Conservation (phyloP, 2,329 filamentous ascomycete species). For the Calonectria hongkongensis region DNA sequence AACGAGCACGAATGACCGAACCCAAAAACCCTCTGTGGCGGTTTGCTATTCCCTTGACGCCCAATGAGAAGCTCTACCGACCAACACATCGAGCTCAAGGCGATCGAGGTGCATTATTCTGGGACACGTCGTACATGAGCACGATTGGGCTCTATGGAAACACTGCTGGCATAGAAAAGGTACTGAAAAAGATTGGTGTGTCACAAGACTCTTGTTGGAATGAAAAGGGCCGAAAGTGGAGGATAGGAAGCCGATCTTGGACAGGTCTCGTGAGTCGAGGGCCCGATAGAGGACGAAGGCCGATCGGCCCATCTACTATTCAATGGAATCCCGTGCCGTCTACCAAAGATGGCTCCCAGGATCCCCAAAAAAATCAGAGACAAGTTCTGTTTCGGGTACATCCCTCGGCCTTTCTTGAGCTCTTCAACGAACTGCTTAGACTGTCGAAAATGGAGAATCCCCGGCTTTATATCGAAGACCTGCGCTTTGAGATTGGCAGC, state of each 20-base stretch:
- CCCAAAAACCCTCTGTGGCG: conserved; percentile 90
- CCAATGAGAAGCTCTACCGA: conserved; percentile 92
- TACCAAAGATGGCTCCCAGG: conserved; percentile 51
- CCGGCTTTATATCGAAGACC: conserved; percentile 78
- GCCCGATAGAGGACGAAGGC: conserved; percentile 69
- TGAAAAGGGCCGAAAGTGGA: conserved; percentile 82
- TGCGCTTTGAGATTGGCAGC: conserved; percentile 80
- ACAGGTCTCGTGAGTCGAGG: conserved; percentile 72
- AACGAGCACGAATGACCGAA: conserved; percentile 90
- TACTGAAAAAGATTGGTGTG: conserved; percentile 80
- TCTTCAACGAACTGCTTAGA: conserved; percentile 78
- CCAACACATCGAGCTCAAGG: conserved; percentile 88
- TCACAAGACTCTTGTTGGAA: conserved; percentile 77
- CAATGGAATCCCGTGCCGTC: conserved; percentile 79
- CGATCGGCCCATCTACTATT: conserved; percentile 83
- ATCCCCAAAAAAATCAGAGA: conserved; percentile 56
- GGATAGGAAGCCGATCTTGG: conserved; percentile 70
- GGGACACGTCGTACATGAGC: conserved; percentile 96
- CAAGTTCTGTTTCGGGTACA: conserved; percentile 84
- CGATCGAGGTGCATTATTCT: conserved; percentile 85
- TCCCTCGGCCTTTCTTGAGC: conserved; percentile 84
- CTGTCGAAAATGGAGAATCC: conserved; percentile 77
- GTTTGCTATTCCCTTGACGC: conserved; percentile 88
- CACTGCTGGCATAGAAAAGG: conserved; percentile 76
- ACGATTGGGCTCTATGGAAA: conserved; percentile 86